Percentiles rank a stretch among this genome's conserved stretches.
phyloP scores from a whole-genome alignment of 768 basidiomycete genomes.

The Auricularia auricula-judae region DNA sequence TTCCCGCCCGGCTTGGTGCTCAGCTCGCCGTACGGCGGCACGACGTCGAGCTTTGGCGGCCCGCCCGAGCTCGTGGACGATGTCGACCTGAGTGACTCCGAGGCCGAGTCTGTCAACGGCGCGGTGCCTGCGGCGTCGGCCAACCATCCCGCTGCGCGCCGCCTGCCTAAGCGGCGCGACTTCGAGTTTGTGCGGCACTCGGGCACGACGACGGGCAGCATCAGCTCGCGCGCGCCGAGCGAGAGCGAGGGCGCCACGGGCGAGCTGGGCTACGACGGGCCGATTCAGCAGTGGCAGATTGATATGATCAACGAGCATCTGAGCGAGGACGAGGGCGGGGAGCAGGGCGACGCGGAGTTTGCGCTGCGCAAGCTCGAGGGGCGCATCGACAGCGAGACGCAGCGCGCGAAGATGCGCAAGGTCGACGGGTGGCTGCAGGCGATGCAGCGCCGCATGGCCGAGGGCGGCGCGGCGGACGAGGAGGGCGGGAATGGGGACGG shows the following conservation, averaged over 20 bases:
- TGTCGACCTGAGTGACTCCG: conserved; percentile 35
- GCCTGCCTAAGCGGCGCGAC: conserved; percentile 63
- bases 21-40: not conserved
- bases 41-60: not conserved
- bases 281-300: conserved; percentile 66
- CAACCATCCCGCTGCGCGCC: conserved; percentile 42
- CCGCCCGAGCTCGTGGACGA: conserved; percentile 1
- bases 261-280: conserved; percentile 28
- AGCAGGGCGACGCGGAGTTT: conserved; percentile 64
- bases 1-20: not conserved
- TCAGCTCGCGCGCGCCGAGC: conserved; percentile 46
- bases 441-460: conserved; percentile 42
- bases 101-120: conserved; percentile 26
- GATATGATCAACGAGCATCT: conserved; percentile 42
- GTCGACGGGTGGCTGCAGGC: conserved; percentile 75
- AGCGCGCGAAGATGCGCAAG: conserved; percentile 61
- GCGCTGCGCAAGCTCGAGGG: conserved; percentile 77
- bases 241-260: not conserved
- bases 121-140: conserved; percentile 20
- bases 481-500: not conserved
- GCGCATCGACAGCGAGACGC: conserved; percentile 63
- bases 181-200: conserved; percentile 68
- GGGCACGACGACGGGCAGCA: conserved; percentile 27
- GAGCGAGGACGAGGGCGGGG: conserved; percentile 57
- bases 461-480: not conserved